Evolutionary conservation across 2,329 filamentous ascomycete genomes (phyloP), one percentile per base, ranked within the genome.

Genomic region (Curvularia sp.): DNA sequence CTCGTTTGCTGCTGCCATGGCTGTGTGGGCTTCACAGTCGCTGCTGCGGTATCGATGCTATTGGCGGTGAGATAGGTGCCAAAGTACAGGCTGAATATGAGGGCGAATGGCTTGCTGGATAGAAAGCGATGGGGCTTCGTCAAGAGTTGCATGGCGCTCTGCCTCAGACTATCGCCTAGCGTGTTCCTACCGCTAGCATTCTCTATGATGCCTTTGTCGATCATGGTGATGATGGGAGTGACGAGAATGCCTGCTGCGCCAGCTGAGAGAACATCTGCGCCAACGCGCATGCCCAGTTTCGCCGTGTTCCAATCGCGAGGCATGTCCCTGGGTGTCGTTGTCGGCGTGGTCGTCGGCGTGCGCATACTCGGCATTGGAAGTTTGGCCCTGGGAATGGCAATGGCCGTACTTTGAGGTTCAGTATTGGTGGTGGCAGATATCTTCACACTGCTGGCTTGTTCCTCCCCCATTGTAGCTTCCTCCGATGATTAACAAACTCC

Each of bases 1-100:
- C 90, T 83, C 0, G 91, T 93, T 28, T 92, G 88, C 1, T 91
- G 92, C 23, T 91, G 87, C 66, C 81, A 77, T 5, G 82, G 80
- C 6, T 90, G 85, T 32, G 87, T 80, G 15, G 80, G 63, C 41
- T 59, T 34, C 13, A 87, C 66, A 1, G 90, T 92, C 5, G 91
- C 89, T 43, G 87, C 81, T 47, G 86, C 77, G 0, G 94, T 97
- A 80, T 98, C 94, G 74, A 97, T 87, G 12, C 85, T 80, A 80
- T 97, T 97, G 63, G 94, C 93, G 1, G 91, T 92, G 12, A 95
- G 80, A 80, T 97, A 97, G 58, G 94, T 98, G 65, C 91, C 89
- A 60, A 88, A 91, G 82, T 97, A 98, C 42, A 96, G 82, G 52
- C 80, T 80, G 60, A 81, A 78, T 73, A 93, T 89, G 64, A 92